These are phyloP conservation scores for Cryptococcus deneoformans DNA, from an alignment of 1,284 basidiomycete species.

Conservation along the genomic window DNA sequence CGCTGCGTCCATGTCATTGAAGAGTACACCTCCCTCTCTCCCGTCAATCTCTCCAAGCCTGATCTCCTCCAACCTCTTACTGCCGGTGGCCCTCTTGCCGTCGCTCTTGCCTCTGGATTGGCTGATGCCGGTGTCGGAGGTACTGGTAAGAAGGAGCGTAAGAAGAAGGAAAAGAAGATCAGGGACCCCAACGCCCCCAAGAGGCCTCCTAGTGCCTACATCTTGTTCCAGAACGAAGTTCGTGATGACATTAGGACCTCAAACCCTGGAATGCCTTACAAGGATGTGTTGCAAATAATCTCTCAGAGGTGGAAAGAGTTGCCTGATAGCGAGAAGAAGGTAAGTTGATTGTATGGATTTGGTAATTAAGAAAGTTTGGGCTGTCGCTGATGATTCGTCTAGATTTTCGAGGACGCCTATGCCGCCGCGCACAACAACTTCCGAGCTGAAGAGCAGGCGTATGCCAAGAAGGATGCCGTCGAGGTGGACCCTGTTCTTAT, in stretches of 20 bases:
- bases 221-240: conserved; percentile 92
- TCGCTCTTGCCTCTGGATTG: conserved; percentile 14
- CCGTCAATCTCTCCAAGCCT: conserved; percentile 22
- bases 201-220: conserved; percentile 88
- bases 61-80: conserved; percentile 8
- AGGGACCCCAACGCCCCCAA: conserved; percentile 95
- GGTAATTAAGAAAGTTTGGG: not conserved
- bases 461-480: conserved; percentile 15
- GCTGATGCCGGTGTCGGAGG: conserved; percentile 11
- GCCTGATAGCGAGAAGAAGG: conserved; percentile 67
- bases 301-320: conserved; percentile 71
- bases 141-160: conserved; percentile 24
- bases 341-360: conserved; percentile 43
- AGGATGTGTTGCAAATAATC: conserved; percentile 70
- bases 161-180: conserved; percentile 51
- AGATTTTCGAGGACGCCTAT: conserved; percentile 35
- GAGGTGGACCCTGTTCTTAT: conserved; percentile 2
- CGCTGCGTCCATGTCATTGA: conserved; percentile 44
- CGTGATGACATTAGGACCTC: conserved; percentile 59
- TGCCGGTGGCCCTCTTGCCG: conserved; percentile 9
- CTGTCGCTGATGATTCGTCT: not conserved
- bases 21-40: conserved; percentile 45
- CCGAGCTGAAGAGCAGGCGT: conserved; percentile 25
- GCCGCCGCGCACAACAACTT: conserved; percentile 21
- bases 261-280: conserved; percentile 65